Evolutionary conservation across 2,329 filamentous ascomycete genomes (phyloP).

Genomic region (Colletotrichum tabaci): DNA sequence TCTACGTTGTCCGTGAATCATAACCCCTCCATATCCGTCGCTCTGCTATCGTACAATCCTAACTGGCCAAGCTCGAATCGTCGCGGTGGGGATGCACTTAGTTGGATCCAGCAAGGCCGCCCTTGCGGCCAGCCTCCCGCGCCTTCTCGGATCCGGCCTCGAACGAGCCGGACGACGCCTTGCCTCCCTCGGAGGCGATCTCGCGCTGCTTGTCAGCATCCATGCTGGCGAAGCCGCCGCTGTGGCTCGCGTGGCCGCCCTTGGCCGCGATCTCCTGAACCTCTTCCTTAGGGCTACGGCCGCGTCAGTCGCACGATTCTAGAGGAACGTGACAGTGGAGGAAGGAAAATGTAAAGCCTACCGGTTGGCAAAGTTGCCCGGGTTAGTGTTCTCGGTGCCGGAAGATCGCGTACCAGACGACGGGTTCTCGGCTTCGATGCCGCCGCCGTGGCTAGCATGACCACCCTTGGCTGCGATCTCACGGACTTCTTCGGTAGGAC

Average conservation of each 20-base stretch:
- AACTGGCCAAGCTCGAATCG: too few relatives aligned
- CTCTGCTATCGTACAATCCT: constrained; percentile 12
- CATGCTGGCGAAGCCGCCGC: constrained; percentile 58
- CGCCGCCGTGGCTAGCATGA: constrained; percentile 54
- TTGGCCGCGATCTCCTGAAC: constrained; percentile 59
- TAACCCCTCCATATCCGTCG: background rate
- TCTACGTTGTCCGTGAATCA: background rate
- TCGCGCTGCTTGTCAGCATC: constrained; percentile 63
- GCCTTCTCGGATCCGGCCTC: constrained; percentile 67
- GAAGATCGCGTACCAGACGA: constrained; percentile 9
- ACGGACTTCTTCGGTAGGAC: background rate
- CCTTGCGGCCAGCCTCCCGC: constrained; percentile 68
- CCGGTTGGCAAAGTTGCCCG: constrained; percentile 45
- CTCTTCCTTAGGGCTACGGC: constrained; percentile 57
- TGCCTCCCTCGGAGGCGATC: constrained; percentile 69
- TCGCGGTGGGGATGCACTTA: background rate
- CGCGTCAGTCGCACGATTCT: background rate
- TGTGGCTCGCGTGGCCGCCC: constrained; percentile 57
- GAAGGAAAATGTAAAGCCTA: background rate
- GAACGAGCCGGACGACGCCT: constrained; percentile 68
- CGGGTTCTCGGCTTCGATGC: constrained; percentile 27
- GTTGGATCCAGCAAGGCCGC: constrained; percentile 51
- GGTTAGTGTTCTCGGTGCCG: constrained; percentile 26
- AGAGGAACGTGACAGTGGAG: too few relatives aligned
- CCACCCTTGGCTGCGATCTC: constrained; percentile 59